These are phyloP conservation scores for Penicillium sp. DNA, from an alignment of 2,329 filamentous ascomycete genomes.

Conservation along the genomic window DNA sequence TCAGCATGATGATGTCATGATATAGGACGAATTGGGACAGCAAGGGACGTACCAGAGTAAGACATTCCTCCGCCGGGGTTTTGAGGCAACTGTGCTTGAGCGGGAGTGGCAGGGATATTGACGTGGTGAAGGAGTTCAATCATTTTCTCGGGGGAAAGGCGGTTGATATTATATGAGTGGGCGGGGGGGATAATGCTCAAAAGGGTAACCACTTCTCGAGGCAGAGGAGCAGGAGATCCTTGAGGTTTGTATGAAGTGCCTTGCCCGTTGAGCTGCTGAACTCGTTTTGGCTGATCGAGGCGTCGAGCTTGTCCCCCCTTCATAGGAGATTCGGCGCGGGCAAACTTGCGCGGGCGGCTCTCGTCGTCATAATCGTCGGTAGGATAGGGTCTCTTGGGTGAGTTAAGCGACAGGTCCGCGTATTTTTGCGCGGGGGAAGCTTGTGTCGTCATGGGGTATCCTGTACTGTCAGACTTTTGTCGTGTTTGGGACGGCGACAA, in stretches of 20 bases:
- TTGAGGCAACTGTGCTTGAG: slow-evolving; percentile 41
- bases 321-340: slow-evolving; percentile 85
- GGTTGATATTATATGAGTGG: slow-evolving; percentile 69
- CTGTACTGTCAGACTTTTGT: slow-evolving; percentile 53
- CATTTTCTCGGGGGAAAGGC: slow-evolving; percentile 71
- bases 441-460: slow-evolving; percentile 27
- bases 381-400: slow-evolving; percentile 61
- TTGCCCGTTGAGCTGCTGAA: slow-evolving; percentile 36
- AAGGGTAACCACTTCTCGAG: slow-evolving; percentile 64
- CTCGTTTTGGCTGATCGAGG: slow-evolving; percentile 70
- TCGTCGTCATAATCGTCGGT: slow-evolving; percentile 70
- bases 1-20: neutral
- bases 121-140: slow-evolving; percentile 72
- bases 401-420: slow-evolving; percentile 41
- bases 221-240: slow-evolving; percentile 65
- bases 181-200: slow-evolving; percentile 75
- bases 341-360: slow-evolving; percentile 79
- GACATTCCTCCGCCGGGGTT: slow-evolving; percentile 34
- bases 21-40: neutral
- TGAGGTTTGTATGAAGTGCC: slow-evolving; percentile 52
- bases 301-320: slow-evolving; percentile 88
- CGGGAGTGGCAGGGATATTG: slow-evolving; percentile 60
- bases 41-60: slow-evolving; percentile 35
- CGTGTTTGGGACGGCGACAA: slow-evolving; percentile 81
- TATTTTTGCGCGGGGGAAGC: slow-evolving; percentile 41